Conservation (phyloP, 441 rosid species). For the Viola pubescens region DNA sequence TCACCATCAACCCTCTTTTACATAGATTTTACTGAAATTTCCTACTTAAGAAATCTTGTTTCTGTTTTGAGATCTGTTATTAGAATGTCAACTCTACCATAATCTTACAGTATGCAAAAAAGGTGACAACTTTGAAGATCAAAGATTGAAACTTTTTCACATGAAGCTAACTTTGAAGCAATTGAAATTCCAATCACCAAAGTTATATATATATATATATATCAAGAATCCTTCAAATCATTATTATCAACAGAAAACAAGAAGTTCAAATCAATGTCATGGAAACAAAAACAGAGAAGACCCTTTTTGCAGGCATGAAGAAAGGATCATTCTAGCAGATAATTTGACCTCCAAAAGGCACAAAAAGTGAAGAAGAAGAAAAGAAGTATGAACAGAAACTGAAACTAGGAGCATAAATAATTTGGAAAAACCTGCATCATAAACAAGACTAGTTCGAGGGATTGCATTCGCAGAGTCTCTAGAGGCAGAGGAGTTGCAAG, state of each 20-base stretch:
- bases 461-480: constrained; percentile 44
- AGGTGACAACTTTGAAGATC: not conserved
- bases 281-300: constrained; percentile 8
- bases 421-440: constrained; percentile 46
- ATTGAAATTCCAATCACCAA: constrained; percentile 1
- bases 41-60: not conserved
- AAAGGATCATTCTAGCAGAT: not conserved
- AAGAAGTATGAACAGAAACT: not conserved
- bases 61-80: constrained; percentile 16
- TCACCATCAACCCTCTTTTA: not conserved
- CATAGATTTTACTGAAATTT: not conserved
- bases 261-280: not conserved
- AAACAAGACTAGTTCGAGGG: constrained; percentile 69
- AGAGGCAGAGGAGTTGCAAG: constrained; percentile 50
- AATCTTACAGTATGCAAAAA: not conserved
- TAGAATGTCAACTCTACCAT: constrained; percentile 1
- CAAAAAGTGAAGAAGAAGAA: not conserved
- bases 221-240: no score
- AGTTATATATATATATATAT: not conserved
- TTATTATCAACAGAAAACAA: no score
- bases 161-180: not conserved
- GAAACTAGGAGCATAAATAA: not conserved
- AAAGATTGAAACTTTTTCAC: not conserved
- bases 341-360: constrained; percentile 1
- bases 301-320: constrained; percentile 1